These are phyloP conservation scores for Kalmusia sp. DNA, from an alignment of 2,329 filamentous ascomycete genomes.

Conservation along the genomic window DNA sequence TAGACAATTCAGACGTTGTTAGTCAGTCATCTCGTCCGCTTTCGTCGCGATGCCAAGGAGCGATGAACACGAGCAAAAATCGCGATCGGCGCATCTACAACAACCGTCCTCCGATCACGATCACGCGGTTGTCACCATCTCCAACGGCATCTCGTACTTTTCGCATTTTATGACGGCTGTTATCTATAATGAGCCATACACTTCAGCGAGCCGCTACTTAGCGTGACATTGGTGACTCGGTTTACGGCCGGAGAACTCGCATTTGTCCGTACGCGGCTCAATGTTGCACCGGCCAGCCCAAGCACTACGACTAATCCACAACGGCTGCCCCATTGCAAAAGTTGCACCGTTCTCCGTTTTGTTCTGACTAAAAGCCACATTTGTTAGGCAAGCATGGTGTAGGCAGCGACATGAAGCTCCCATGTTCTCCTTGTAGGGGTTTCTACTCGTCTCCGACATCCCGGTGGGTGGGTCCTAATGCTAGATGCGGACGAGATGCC, in stretches of 20 bases:
- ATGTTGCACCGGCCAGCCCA: slow-evolving; percentile 2
- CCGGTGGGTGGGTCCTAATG: neutral
- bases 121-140: too few relatives aligned
- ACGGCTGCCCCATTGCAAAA: too few relatives aligned
- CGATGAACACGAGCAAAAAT: neutral
- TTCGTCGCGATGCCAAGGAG: neutral
- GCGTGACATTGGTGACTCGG: neutral
- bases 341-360: neutral
- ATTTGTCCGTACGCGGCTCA: neutral
- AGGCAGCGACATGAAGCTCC: too few relatives aligned
- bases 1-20: too few relatives aligned
- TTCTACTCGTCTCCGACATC: neutral
- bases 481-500: neutral
- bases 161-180: neutral
- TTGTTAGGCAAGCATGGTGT: too few relatives aligned
- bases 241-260: neutral
- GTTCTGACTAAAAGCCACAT: neutral
- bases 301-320: neutral
- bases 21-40: neutral
- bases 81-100: neutral
- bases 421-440: too few relatives aligned
- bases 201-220: neutral
- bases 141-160: too few relatives aligned
- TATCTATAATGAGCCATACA: neutral
- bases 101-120: neutral